Evolutionary conservation across 352 stramenopile species (phyloP), one percentile per base, ranked within the genome.

Genomic region (Peronospora destructor): DNA sequence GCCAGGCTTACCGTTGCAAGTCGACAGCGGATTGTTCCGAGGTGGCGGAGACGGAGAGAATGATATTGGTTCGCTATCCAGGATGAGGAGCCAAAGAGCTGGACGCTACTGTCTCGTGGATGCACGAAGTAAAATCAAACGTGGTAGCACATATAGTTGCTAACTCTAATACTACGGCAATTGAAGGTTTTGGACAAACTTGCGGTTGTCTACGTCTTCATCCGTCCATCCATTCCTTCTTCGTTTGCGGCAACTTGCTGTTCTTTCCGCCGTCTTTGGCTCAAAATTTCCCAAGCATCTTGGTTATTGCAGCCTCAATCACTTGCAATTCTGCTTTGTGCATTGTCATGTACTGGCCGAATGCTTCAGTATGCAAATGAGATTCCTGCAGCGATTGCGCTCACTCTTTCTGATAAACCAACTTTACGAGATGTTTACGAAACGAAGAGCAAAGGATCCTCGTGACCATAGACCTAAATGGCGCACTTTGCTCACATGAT

Each of bases 271-370:
- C 43, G 36, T 79, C 54, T 28, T 82, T 80, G 10, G 39, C 52
- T 52, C 64, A 69, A 25, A 87, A 87, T 50, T 73, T 85, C 16
- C 9, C n/a, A 11, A 91, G 63, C 75, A 88, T 87, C 38, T 70
- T 49, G 5, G 46, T 41, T 4, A 73, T 84, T 6, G 76, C 79
- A 6, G 55, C 49, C 4, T 68, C 52, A 43, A 87, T 87, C 19
- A 78, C 58, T 26, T 35, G 21, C 12, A 86, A 8, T 30, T 91
- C 76, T 2, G 61, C 53, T n/a, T 73, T 42, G 28, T 85, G 76
- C 3, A 64, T 87, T n/a, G 26, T 23, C 66, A 88, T 76, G 53
- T 87, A 91, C 28, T 69, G 57, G 4, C 50, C 43, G 42, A 91
- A 91, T 23, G 68, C 66, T 13, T 59, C 38, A 0, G 72, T 87